These are phyloP conservation scores for Camellia granthamiana DNA, from an alignment of 148 eudicot genomes.

Conservation along the genomic window DNA sequence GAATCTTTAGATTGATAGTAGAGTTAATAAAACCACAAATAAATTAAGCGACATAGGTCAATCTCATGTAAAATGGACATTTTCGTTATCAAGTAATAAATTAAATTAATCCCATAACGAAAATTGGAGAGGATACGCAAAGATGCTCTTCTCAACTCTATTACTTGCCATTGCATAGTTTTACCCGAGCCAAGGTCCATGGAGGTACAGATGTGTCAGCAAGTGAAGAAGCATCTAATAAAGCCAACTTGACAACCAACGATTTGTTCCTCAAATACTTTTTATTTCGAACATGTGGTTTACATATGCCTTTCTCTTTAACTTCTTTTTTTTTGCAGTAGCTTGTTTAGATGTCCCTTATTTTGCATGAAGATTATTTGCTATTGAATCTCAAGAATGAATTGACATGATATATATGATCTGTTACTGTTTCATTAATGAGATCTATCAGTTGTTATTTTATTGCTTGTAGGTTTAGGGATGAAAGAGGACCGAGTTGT, in stretches of 20 bases:
- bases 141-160: constrained; percentile 7
- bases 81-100: neutral
- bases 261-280: neutral
- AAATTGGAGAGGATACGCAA: neutral
- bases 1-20: neutral
- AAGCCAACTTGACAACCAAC: neutral
- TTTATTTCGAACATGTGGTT: neutral
- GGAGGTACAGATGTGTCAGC: neutral
- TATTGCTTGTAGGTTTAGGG: too few species aligned
- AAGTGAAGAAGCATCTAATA: neutral
- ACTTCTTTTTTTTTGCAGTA: neutral
- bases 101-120: neutral
- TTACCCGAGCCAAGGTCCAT: neutral
- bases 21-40: neutral
- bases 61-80: neutral
- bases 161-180: neutral
- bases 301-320: neutral
- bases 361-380: neutral
- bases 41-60: neutral
- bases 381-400: neutral
- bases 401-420: neutral
- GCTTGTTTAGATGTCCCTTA: neutral
- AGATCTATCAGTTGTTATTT: too few species aligned
- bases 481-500: too few species aligned
- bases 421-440: too few species aligned